Base-by-base conservation (phyloP, 371 early-diverging fungal species). In the Haplosporangium sp. region DNA sequence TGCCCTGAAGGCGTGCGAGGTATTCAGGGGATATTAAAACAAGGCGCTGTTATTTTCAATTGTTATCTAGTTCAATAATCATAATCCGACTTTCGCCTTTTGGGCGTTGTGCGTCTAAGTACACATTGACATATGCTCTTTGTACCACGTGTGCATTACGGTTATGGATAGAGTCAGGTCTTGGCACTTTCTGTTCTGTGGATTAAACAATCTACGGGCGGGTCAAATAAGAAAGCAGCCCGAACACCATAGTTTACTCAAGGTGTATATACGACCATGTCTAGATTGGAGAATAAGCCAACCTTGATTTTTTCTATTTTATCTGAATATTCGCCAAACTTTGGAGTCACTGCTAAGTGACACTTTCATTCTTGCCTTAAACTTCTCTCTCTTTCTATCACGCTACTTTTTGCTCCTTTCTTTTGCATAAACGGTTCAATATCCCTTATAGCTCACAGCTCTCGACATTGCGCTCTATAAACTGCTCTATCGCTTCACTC, bases 341-440 rank as follows among this genome's bases (percentile, higher is more conserved):
- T 5, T 8, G 38, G 20, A 20, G 42, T 20, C 55, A 65, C 53
- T 55, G 38, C 65, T 65, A 65, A 65, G 65, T 65, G 65, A 48
- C 48, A 53, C 35, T 47, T 63, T 27, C 27, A 27, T 27, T 27
- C 27, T 27, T 8, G n/a, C n/a, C 52, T 48, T 48, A 17, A 35
- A 15, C 11, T 3, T 27, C 15, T 35, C 13, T 48, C 48, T 48
- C 48, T 48, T 15, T 17, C 40, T 39, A 50, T 15, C 64, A 15
- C 8, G 27, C 27, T 27, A 27, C 15, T 71, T 34, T 48, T 40
- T 27, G 15, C 35, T 27, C 17, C 13, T 48, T 48, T 48, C 48
- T 48, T 48, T 48, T 13, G 2, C 48, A 0, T 48, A 17, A 5
- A 48, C 44, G 44, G 11, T 42, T 11, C 44, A 8, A 42, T 11